phyloP scores from a whole-genome alignment of 768 basidiomycete species.

The Sarcodon sp. region DNA sequence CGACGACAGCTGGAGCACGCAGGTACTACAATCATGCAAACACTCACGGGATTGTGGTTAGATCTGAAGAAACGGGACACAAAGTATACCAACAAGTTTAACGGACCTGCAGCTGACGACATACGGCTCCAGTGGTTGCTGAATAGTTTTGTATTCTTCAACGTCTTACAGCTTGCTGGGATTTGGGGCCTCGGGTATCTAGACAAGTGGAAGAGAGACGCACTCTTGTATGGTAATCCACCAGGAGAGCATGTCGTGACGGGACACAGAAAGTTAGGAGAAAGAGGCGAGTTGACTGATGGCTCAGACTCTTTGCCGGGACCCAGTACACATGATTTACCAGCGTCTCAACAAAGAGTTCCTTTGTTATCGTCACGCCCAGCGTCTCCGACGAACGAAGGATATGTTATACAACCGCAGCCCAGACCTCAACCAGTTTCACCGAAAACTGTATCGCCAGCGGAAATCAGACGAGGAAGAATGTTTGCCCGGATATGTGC shows the following conservation, averaged over 20 bases:
- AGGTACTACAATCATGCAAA: conserved; percentile 62
- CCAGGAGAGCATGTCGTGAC: background rate
- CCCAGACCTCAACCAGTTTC: conserved; percentile 4
- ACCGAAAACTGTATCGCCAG: background rate
- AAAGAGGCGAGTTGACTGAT: background rate
- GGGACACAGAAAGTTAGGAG: conserved; percentile 6
- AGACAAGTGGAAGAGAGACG: conserved; percentile 26
- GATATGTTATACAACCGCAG: conserved; percentile 6
- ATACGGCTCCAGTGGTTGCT: conserved; percentile 40
- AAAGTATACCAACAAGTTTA: conserved; percentile 14
- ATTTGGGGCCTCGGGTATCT: conserved; percentile 36
- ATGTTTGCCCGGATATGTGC: conserved; percentile 31
- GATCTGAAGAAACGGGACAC: conserved; percentile 27
- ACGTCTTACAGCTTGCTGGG: conserved; percentile 40
- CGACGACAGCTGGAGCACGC: conserved; percentile 53
- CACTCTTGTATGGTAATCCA: background rate
- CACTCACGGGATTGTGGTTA: conserved; percentile 54
- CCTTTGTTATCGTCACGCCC: conserved; percentile 3
- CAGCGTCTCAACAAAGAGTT: conserved; percentile 8
- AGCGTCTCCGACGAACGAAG: background rate
- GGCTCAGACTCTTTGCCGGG: conserved; percentile 3
- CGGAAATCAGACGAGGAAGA: conserved; percentile 28
- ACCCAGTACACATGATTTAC: conserved; percentile 1
- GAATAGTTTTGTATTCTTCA: conserved; percentile 41
- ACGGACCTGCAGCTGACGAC: conserved; percentile 1